Conservation (phyloP, 108 stramenopile species). For the Pseudonitzschia delicatissima region DNA sequence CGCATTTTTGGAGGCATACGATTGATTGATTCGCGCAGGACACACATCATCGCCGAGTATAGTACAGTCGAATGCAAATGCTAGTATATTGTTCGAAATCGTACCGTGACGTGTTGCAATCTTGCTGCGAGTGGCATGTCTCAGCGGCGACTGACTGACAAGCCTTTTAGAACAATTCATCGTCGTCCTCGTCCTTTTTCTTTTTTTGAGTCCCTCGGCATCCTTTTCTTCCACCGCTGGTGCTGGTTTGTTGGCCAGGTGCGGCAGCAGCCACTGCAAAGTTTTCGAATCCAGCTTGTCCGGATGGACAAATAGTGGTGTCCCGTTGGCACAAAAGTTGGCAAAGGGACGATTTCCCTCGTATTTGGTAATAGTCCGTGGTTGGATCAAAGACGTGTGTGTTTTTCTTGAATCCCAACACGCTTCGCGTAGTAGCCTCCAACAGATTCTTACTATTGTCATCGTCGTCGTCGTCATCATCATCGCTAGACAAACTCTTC, state of each 20-base stretch:
- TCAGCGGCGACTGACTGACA: no score
- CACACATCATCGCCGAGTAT: no score
- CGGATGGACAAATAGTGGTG: slow-evolving; percentile 72
- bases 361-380: slow-evolving; percentile 50
- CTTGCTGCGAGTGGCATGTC: no score
- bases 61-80: no score
- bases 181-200: slow-evolving; percentile 6
- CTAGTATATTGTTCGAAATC: no score
- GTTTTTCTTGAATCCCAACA: slow-evolving; percentile 47
- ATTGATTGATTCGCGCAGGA: no score
- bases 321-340: slow-evolving; percentile 68
- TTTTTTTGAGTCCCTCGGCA: background rate
- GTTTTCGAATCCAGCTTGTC: slow-evolving; percentile 56
- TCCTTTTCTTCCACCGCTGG: background rate
- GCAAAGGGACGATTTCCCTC: slow-evolving; percentile 73
- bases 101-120: no score
- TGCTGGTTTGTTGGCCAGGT: background rate
- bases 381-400: slow-evolving; percentile 72
- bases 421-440: slow-evolving; percentile 60
- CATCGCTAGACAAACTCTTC: slow-evolving; percentile 6
- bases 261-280: slow-evolving; percentile 36
- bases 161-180: background rate
- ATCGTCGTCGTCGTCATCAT: background rate
- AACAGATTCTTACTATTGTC: background rate
- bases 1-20: no score